phyloP scores from a whole-genome alignment of 306 rosid genomes.

The Cicer judaicum region DNA sequence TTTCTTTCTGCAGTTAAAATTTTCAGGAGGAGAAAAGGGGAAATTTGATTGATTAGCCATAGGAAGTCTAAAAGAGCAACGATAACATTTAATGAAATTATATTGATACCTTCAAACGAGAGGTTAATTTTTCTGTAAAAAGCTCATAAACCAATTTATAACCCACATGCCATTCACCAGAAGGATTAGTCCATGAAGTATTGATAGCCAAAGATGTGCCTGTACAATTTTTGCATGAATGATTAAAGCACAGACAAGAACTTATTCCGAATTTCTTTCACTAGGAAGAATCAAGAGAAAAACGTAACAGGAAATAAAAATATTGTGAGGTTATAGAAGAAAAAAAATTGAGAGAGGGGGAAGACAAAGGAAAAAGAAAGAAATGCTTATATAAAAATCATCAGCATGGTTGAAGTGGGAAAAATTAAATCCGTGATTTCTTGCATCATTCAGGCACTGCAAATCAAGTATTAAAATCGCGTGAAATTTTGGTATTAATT shows the following conservation, averaged over 20 bases:
- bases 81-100: constrained; percentile 36
- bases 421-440: constrained; percentile 13
- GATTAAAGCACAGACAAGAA: constrained; percentile 47
- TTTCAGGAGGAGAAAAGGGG: constrained; percentile 31
- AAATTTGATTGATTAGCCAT: constrained; percentile 31
- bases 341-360: neutral
- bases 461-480: constrained; percentile 35
- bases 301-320: constrained; percentile 30
- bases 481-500: constrained; percentile 28
- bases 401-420: constrained; percentile 25
- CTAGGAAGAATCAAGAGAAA: constrained; percentile 20
- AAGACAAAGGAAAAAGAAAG: constrained; percentile 18
- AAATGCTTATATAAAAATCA: neutral
- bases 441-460: constrained; percentile 18
- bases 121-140: constrained; percentile 71
- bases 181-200: constrained; percentile 87
- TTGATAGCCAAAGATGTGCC: constrained; percentile 78
- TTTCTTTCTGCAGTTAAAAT: constrained; percentile 67
- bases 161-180: constrained; percentile 98
- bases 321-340: constrained; percentile 20
- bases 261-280: constrained; percentile 28
- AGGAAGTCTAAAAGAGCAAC: constrained; percentile 19
- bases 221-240: constrained; percentile 46
- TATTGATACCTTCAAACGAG: constrained; percentile 81
- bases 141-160: constrained; percentile 83